These are phyloP conservation scores for Epichloe gansuensis DNA, from an alignment of 2,329 filamentous ascomycete genomes.

Conservation along the genomic window DNA sequence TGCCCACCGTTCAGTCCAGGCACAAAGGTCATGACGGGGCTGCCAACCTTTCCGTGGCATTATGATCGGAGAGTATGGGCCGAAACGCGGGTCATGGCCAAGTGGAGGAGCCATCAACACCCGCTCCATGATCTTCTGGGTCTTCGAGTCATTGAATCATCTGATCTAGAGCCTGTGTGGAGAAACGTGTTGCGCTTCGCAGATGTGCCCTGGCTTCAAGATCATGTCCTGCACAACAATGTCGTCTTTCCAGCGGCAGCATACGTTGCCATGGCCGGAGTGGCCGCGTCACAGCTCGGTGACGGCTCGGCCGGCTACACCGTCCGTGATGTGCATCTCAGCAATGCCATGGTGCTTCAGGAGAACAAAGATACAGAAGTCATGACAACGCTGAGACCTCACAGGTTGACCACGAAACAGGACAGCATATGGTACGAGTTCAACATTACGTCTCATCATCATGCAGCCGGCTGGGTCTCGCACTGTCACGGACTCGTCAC, in stretches of 20 bases:
- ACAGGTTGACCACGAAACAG: background rate
- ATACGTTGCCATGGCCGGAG: background rate
- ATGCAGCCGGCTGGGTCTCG: too few relatives aligned
- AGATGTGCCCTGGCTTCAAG: background rate
- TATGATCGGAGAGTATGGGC: background rate
- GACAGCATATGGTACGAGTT: background rate
- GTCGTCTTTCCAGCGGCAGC: background rate
- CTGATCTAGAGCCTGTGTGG: background rate
- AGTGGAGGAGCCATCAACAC: background rate
- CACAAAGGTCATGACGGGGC: too few relatives aligned
- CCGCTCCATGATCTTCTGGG: background rate
- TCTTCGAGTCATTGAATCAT: background rate
- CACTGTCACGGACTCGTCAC: too few relatives aligned
- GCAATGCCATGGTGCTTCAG: too few relatives aligned
- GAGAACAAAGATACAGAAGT: background rate
- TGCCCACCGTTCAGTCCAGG: too few relatives aligned
- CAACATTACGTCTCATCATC: background rate
- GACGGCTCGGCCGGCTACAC: background rate
- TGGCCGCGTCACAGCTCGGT: background rate
- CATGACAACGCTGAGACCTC: background rate
- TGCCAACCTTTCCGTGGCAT: background rate
- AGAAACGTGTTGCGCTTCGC: background rate
- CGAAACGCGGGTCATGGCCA: background rate
- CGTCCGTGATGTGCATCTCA: background rate
- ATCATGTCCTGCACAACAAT: background rate